phyloP scores from a whole-genome alignment of 2,329 filamentous ascomycete genomes.

The Ophiostoma montium region DNA sequence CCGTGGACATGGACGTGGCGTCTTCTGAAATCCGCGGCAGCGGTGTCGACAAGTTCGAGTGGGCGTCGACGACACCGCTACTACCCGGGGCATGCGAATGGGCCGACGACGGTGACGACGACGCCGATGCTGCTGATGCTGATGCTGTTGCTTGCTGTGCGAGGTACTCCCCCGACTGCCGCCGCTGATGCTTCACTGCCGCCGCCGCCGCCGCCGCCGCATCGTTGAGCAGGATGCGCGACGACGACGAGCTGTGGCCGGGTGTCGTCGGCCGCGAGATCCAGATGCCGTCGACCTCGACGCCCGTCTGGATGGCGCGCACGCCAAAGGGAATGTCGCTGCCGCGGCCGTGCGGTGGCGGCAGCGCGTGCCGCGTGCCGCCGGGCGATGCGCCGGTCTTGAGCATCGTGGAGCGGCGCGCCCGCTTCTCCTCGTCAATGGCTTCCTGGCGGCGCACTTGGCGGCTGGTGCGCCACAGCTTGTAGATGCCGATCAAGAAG shows the following conservation, averaged over 20 bases:
- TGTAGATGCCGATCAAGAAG: slow-evolving; percentile 51
- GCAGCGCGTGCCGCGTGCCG: slow-evolving; percentile 3
- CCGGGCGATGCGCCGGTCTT: slow-evolving; percentile 36
- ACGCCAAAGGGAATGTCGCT: slow-evolving; percentile 73
- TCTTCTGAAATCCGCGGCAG: slow-evolving; percentile 14
- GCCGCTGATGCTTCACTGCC: not conserved
- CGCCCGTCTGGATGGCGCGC: slow-evolving; percentile 67
- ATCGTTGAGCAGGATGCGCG: slow-evolving; percentile 6
- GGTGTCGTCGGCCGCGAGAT: slow-evolving; percentile 41
- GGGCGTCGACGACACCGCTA: not conserved
- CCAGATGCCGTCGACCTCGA: slow-evolving; percentile 79
- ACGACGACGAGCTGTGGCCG: slow-evolving; percentile 12
- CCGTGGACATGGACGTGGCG: not conserved
- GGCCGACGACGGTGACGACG: too few species aligned
- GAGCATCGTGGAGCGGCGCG: slow-evolving; percentile 36
- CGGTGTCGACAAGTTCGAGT: slow-evolving; percentile 9
- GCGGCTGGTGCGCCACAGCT: slow-evolving; percentile 50
- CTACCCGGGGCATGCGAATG: not conserved
- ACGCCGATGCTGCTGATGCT: too few species aligned
- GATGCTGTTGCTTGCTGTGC: too few species aligned
- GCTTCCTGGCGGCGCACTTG: slow-evolving; percentile 42
- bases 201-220: not conserved
- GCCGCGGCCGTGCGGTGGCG: slow-evolving; percentile 23
- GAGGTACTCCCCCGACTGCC: not conserved
- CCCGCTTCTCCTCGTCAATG: slow-evolving; percentile 52